A percentile compares a stretch with the other conserved stretches of the same genome.
Evolutionary conservation across 202 grass and related monocot species (phyloP).

Genomic region (Setaria viridis): DNA sequence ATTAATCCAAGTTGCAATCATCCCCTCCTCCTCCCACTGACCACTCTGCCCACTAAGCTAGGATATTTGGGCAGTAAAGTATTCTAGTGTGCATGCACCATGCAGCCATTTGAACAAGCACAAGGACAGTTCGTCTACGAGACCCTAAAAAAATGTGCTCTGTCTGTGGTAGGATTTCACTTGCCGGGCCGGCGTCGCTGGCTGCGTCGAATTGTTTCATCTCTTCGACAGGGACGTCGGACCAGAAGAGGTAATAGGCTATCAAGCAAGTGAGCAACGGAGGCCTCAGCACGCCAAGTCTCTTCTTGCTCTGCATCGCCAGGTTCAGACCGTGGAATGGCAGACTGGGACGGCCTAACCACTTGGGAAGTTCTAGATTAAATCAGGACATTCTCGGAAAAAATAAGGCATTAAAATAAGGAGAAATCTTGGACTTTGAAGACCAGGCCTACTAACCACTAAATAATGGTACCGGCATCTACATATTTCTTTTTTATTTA

Average conservation of each 20-base stretch:
- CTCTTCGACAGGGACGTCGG: background rate
- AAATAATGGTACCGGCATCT: background rate
- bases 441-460: background rate
- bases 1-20: slow-evolving; percentile 15
- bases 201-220: slow-evolving; percentile 23
- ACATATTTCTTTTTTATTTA: background rate
- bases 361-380: background rate
- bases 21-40: background rate
- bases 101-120: background rate
- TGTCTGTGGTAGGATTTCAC: background rate
- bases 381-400: background rate
- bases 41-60: background rate
- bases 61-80: background rate
- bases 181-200: background rate
- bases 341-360: slow-evolving; percentile 36
- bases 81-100: background rate
- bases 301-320: background rate
- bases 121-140: background rate
- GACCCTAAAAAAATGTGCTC: background rate
- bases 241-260: background rate
- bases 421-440: slow-evolving; percentile 14
- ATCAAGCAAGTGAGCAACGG: no score
- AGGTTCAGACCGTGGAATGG: slow-evolving; percentile 1
- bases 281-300: background rate
- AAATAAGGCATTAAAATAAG: background rate